These are phyloP conservation scores for Pleurotus ostreatus DNA, from an alignment of 768 basidiomycete genomes.

Conservation along the genomic window DNA sequence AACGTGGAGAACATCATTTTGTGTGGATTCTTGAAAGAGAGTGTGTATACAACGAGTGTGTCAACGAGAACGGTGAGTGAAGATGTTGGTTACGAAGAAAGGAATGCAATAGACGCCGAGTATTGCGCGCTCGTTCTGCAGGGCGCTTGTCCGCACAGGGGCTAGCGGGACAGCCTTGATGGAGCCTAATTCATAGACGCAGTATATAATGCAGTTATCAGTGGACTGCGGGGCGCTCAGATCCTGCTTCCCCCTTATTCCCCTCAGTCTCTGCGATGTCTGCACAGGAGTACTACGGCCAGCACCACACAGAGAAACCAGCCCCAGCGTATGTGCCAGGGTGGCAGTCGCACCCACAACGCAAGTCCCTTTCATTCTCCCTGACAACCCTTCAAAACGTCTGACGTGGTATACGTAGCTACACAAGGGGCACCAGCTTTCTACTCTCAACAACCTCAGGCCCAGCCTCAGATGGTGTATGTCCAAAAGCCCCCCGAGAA, in stretches of 20 bases:
- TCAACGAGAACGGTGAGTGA: no score
- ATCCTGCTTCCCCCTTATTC: not conserved
- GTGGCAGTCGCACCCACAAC: slow-evolving; percentile 2
- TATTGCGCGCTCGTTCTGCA: no score
- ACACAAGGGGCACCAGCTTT: not conserved
- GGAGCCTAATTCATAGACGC: no score
- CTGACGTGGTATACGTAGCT: not conserved
- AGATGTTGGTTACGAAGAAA: no score
- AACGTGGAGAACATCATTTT: no score
- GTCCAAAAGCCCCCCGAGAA: slow-evolving; percentile 4
- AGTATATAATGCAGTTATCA: no score
- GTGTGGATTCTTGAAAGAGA: no score
- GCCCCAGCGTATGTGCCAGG: slow-evolving; percentile 3
- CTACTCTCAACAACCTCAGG: slow-evolving; percentile 8
- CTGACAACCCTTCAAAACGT: not conserved
- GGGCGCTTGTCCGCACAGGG: no score
- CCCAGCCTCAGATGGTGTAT: slow-evolving; percentile 10
- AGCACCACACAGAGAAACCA: slow-evolving; percentile 2
- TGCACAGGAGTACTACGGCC: not conserved
- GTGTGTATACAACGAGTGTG: no score
- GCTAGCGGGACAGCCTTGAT: no score
- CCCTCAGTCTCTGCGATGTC: not conserved
- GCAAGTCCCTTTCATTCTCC: not conserved
- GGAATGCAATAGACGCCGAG: no score
- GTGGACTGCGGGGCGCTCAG: not conserved